phyloP scores from a whole-genome alignment of 2,329 filamentous ascomycete species.

The Juglanconis juglandina region DNA sequence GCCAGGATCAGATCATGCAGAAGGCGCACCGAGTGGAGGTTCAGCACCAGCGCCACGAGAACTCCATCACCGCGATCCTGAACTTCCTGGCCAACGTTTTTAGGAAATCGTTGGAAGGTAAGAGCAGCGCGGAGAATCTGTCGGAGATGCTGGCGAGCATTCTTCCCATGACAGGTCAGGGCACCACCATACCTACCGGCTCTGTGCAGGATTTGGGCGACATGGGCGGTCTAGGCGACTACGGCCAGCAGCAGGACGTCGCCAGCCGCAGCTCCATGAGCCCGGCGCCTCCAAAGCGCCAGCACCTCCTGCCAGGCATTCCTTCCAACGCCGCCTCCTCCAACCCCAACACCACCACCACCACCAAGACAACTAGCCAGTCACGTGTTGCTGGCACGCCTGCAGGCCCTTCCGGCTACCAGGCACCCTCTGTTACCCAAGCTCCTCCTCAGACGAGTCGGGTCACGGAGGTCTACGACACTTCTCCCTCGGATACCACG shows the following conservation, averaged over 20 bases:
- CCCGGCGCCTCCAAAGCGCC: constrained; percentile 42
- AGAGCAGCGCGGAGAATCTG: constrained; percentile 71
- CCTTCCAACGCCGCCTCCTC: constrained; percentile 31
- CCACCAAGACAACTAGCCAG: constrained; percentile 6
- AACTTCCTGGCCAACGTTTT: constrained; percentile 97
- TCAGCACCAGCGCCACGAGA: constrained; percentile 93
- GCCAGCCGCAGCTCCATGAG: constrained; percentile 32
- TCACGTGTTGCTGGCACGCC: constrained; percentile 22
- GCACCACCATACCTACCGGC: constrained; percentile 42
- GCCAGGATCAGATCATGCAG: constrained; percentile 83
- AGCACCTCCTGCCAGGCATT: constrained; percentile 53
- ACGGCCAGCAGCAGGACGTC: constrained; percentile 46
- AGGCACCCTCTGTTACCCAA: constrained; percentile 24
- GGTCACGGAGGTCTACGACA: constrained; percentile 60
- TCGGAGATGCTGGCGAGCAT: constrained; percentile 79
- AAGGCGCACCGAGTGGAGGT: constrained; percentile 87
- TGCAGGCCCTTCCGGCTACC: constrained; percentile 19
- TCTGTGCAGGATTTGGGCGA: constrained; percentile 62
- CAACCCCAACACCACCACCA: constrained; percentile 25
- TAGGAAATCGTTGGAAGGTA: constrained; percentile 84
- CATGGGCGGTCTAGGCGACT: constrained; percentile 60
- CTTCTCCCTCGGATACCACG: constrained; percentile 41
- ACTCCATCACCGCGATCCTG: constrained; percentile 97
- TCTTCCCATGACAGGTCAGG: constrained; percentile 53
- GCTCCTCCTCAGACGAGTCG: constrained; percentile 48